Conservation (phyloP, 108 stramenopile species). For the Nannochloropsis gaditana region DNA sequence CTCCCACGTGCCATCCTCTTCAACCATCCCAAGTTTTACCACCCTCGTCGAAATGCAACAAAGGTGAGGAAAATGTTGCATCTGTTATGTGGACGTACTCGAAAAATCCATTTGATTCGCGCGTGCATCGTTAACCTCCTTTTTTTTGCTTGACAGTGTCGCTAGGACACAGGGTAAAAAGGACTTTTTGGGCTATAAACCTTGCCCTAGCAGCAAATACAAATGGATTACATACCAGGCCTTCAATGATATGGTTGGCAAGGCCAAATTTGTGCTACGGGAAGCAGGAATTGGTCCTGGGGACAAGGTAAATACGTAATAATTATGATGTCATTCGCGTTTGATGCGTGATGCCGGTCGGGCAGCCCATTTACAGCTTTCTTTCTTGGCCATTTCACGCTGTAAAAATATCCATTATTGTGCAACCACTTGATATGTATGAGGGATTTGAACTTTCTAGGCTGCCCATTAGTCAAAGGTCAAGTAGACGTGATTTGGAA, state of each 20-base stretch:
- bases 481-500: no score
- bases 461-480: no score
- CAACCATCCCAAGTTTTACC: neutral
- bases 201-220: constrained; percentile 24
- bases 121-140: neutral
- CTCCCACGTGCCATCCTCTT: neutral
- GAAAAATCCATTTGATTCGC: neutral
- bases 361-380: no score
- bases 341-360: no score
- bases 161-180: neutral
- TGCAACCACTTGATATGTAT: no score
- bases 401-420: no score
- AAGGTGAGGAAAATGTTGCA: constrained; percentile 15
- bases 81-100: neutral
- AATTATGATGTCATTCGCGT: no score
- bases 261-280: constrained; percentile 10
- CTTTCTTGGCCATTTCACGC: no score
- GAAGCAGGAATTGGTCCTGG: constrained; percentile 24
- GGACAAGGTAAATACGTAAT: neutral
- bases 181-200: constrained; percentile 31
- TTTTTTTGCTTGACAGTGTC: neutral
- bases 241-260: constrained; percentile 47
- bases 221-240: constrained; percentile 55
- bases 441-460: no score
- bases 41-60: constrained; percentile 51